Base-by-base conservation (phyloP, 163 green algal species). In the Volvox carteri region DNA sequence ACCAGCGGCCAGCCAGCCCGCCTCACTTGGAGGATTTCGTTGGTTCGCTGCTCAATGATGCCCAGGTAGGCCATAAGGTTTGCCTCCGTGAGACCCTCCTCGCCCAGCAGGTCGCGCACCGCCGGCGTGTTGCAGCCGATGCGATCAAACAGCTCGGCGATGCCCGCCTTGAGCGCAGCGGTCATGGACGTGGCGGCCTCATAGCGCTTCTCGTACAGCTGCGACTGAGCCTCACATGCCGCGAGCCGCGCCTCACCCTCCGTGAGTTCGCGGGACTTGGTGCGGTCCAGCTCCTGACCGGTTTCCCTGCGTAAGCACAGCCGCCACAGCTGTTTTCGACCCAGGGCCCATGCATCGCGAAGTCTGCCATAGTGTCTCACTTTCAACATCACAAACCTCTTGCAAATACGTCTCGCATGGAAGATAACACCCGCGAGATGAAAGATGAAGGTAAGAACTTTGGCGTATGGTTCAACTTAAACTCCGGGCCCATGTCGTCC, bases 1-100 rank as follows among this genome's bases (percentile, higher is more conserved):
- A n/a, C n/a, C n/a, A n/a, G n/a, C n/a, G n/a, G n/a, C n/a, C n/a
- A n/a, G n/a, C n/a, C n/a, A n/a, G n/a, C n/a, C n/a, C n/a, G n/a
- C n/a, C 70, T 21, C 87, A 95, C 93, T 90, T 96, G 93, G 58
- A 98, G 92, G 50, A 98, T 92, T 91, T 98, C 95, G 62, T 97
- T 97, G 68, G 92, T 96, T 52, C 96, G 93, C 95, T 98, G 95
- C 93, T 99, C 96, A 39, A 99, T 93, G 92, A 98, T 95, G 67
- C 96, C 96, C 44, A 99, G 94, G 92, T 98, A 95, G 77, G 96
- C 93, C 91, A 98, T 95, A 75, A 98, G 88, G 92, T 98, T 98
- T 67, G 48, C 65, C 30, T 97, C 95, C 3, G 90, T 97, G 21
- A 97, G 92, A 1, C 86, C 94, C 46, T 91, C 92, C 33, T 96